Percentiles rank a stretch among this genome's conserved stretches.
These are phyloP conservation scores for Caryopteris hybrid DNA, from an alignment of 305 asterid species.

Conservation along the genomic window DNA sequence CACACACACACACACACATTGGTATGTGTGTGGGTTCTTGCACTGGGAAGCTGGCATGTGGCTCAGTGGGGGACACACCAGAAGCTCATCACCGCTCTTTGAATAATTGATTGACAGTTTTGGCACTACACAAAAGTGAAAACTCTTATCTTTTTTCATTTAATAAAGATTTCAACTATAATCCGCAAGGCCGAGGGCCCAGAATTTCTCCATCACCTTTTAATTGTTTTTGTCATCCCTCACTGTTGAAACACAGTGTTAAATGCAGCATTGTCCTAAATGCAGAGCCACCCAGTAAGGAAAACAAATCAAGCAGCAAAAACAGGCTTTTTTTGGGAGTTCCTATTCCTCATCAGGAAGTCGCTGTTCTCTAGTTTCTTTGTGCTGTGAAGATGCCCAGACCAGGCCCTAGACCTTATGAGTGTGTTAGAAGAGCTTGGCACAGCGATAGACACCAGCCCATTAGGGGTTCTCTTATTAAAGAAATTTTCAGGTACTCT, in stretches of 20 bases:
- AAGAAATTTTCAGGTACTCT: conserved; percentile 81
- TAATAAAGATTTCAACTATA: no score
- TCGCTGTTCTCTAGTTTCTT: background rate
- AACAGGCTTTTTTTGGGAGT: background rate
- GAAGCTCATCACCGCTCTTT: conserved; percentile 6
- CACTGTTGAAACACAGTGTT: conserved; percentile 4
- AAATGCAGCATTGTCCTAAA: conserved; percentile 12
- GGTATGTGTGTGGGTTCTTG: conserved; percentile 16
- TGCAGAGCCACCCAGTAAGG: conserved; percentile 3
- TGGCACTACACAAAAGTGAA: background rate
- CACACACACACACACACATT: background rate
- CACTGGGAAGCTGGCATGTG: conserved; percentile 67
- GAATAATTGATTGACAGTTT: background rate
- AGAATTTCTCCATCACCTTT: conserved; percentile 4
- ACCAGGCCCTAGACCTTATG: conserved; percentile 88
- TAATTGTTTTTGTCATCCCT: background rate
- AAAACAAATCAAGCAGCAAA: background rate
- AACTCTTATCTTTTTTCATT: no score
- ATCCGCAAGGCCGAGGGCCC: background rate
- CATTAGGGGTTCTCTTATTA: conserved; percentile 84
- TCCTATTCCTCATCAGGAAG: background rate
- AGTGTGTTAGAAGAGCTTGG: conserved; percentile 95
- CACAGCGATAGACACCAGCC: conserved; percentile 87
- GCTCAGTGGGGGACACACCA: conserved; percentile 46
- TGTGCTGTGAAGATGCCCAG: conserved; percentile 56